A percentile compares a stretch with the other conserved stretches of the same genome.
Evolutionary conservation across 441 rosid genomes (phyloP).

Genomic region (Gossypium trilobum): DNA sequence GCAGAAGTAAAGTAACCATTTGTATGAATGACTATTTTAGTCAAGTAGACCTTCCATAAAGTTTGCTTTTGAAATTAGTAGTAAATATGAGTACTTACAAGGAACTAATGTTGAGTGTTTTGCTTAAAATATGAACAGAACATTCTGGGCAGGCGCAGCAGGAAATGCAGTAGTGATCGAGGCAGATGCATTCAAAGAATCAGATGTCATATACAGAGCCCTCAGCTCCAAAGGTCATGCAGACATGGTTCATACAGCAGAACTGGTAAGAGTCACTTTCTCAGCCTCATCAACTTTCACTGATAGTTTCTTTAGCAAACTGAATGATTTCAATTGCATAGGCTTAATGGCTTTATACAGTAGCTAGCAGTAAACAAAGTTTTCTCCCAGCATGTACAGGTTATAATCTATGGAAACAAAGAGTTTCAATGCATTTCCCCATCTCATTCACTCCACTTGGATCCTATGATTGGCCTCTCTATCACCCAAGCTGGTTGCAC

Average conservation of each 20-base stretch:
- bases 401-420: not conserved
- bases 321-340: not conserved
- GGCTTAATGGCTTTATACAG: not conserved
- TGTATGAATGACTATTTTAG: not conserved
- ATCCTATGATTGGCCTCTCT: not conserved
- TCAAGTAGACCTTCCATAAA: not conserved
- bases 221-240: conserved; percentile 84
- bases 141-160: conserved; percentile 89
- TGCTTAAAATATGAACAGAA: conserved; percentile 21
- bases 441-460: not conserved
- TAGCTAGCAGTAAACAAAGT: not conserved
- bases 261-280: conserved; percentile 45
- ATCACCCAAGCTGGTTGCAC: not conserved
- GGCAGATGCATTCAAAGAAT: conserved; percentile 94
- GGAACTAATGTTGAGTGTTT: conserved; percentile 8
- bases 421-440: conserved; percentile 1
- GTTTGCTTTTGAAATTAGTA: not conserved
- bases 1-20: not conserved
- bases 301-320: not conserved
- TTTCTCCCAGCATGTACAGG: not conserved
- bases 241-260: conserved; percentile 89
- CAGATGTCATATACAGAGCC: conserved; percentile 86
- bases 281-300: not conserved
- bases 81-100: not conserved
- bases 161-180: conserved; percentile 80